Conservation (phyloP, 805 yeast genomes). For the Zygosaccharomyces gambellarensis region DNA sequence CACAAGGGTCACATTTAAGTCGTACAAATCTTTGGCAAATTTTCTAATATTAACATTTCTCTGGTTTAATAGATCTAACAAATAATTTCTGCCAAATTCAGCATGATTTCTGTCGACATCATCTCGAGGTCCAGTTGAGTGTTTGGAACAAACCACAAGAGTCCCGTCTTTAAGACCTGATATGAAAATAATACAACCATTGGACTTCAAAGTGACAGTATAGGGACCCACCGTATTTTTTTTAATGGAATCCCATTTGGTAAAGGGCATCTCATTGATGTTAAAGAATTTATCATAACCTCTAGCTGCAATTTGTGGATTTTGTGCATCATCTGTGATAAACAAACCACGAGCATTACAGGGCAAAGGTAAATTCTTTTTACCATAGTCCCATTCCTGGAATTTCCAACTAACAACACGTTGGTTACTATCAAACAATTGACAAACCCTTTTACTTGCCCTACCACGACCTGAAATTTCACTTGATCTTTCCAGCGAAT, state of each 20-base stretch:
- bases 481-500: slow-evolving; percentile 22
- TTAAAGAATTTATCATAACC: slow-evolving; percentile 96
- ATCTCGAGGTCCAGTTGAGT: slow-evolving; percentile 68
- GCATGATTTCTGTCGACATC: slow-evolving; percentile 67
- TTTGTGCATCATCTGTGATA: slow-evolving; percentile 37
- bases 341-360: slow-evolving; percentile 81
- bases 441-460: slow-evolving; percentile 29
- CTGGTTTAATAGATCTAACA: slow-evolving; percentile 48
- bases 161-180: slow-evolving; percentile 74
- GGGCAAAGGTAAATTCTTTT: slow-evolving; percentile 52
- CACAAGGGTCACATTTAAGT: slow-evolving; percentile 68
- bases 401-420: slow-evolving; percentile 66
- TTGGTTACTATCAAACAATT: slow-evolving; percentile 24
- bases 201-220: slow-evolving; percentile 76
- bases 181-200: slow-evolving; percentile 87
- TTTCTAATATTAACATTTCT: slow-evolving; percentile 40
- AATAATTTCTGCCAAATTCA: slow-evolving; percentile 55
- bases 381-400: slow-evolving; percentile 83
- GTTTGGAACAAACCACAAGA: slow-evolving; percentile 83
- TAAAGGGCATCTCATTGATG: slow-evolving; percentile 54
- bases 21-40: slow-evolving; percentile 53
- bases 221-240: slow-evolving; percentile 67
- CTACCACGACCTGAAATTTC: slow-evolving; percentile 30
- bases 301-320: slow-evolving; percentile 55
- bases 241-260: slow-evolving; percentile 47